Evolutionary conservation across 2,329 filamentous ascomycete genomes (phyloP).

Genomic region (Cephalotrichum gorgonifer): DNA sequence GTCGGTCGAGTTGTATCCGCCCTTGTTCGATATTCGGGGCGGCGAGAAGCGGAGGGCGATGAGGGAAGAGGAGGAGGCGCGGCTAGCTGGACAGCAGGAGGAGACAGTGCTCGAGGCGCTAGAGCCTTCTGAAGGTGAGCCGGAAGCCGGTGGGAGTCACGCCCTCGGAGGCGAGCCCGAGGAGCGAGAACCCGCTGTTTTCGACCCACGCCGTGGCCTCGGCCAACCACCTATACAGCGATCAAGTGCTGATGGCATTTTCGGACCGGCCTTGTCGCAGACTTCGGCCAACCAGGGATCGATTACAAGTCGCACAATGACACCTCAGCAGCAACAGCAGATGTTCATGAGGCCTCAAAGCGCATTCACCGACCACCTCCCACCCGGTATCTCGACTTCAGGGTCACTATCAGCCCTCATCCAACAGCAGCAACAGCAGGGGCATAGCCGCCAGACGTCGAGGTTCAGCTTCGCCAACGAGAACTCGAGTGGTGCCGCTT

Average conservation of each 20-base stretch:
- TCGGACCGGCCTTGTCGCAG: conserved; percentile 41
- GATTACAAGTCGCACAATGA: conserved; percentile 59
- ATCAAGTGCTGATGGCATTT: conserved; percentile 39
- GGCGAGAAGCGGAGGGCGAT: conserved; percentile 72
- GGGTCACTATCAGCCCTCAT: conserved; percentile 31
- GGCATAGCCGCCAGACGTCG: conserved; percentile 74
- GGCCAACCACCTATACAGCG: conserved; percentile 73
- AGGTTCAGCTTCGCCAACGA: conserved; percentile 85
- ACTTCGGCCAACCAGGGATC: conserved; percentile 37
- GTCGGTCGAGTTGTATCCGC: conserved; percentile 36
- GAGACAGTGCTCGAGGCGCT: conserved; percentile 29
- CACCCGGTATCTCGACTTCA: conserved; percentile 45
- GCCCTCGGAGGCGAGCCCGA: conserved; percentile 91
- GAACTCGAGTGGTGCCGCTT: conserved; percentile 33
- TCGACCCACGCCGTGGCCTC: conserved; percentile 51
- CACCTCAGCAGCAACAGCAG: conserved; percentile 74
- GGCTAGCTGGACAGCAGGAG: conserved; percentile 35
- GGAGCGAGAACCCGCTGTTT: conserved; percentile 50
- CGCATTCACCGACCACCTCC: conserved; percentile 49
- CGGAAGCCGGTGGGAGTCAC: conserved; percentile 72
- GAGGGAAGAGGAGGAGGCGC: conserved; percentile 59
- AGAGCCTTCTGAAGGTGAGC: conserved; percentile 57
- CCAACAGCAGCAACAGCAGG: conserved; percentile 49
- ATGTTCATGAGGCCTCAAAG: conserved; percentile 55
- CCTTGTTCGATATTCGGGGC: conserved; percentile 72